phyloP scores from a whole-genome alignment of 495 filamentous ascomycete species.

The Hypoxylon fragiforme region DNA sequence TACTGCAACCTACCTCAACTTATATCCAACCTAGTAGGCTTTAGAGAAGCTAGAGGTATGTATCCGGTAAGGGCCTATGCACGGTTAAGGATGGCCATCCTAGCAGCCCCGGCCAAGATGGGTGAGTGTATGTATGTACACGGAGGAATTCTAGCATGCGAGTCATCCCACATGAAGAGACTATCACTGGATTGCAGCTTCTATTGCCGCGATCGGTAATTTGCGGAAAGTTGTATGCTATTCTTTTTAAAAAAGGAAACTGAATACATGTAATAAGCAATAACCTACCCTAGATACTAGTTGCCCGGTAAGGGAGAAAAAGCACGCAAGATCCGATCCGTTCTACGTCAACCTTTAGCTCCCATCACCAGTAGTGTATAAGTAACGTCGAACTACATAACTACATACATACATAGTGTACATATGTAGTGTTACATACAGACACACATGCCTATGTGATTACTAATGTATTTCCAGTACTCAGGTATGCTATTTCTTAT shows the following conservation, averaged over 20 bases:
- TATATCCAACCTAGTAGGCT: neutral
- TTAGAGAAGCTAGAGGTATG: neutral
- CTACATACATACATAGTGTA: too few species aligned
- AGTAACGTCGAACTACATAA: too few species aligned
- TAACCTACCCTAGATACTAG: too few species aligned
- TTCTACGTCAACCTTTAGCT: slow-evolving; percentile 25
- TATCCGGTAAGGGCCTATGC: slow-evolving; percentile 9
- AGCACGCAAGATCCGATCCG: slow-evolving; percentile 32
- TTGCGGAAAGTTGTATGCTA: neutral
- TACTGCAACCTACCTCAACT: slow-evolving; percentile 18
- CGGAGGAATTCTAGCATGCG: slow-evolving; percentile 26
- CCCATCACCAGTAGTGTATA: too few species aligned
- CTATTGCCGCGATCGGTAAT: slow-evolving; percentile 14
- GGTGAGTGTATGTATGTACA: too few species aligned
- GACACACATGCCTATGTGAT: too few species aligned
- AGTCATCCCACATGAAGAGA: slow-evolving; percentile 34
- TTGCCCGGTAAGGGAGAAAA: slow-evolving; percentile 14
- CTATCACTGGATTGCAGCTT: slow-evolving; percentile 27
- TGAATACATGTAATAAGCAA: too few species aligned
- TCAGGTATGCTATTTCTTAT: too few species aligned
- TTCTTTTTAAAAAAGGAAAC: too few species aligned
- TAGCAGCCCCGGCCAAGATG: neutral
- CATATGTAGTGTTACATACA: too few species aligned
- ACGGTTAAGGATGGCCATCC: neutral
- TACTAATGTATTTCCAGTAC: too few species aligned